Evolutionary conservation across 441 rosid genomes (phyloP).

Genomic region (Aquilaria agallochum): DNA sequence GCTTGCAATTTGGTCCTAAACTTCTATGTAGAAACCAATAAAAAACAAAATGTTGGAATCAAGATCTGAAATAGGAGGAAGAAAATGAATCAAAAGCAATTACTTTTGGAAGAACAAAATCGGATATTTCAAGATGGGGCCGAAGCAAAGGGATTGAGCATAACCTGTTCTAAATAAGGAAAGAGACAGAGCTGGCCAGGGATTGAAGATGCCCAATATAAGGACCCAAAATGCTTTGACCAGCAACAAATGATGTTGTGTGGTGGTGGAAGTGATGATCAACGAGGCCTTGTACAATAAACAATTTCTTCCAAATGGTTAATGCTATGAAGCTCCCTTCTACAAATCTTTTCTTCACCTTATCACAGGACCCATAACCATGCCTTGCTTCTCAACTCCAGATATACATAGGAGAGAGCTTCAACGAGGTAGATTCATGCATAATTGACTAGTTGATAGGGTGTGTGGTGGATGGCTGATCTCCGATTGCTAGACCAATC

Average conservation of each 20-base stretch:
- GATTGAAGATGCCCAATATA: slow-evolving; percentile 52
- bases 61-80: neutral
- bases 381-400: too few relatives aligned
- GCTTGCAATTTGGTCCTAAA: slow-evolving; percentile 32
- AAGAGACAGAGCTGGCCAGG: slow-evolving; percentile 28
- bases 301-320: slow-evolving; percentile 17
- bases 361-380: too few relatives aligned
- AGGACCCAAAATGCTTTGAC: slow-evolving; percentile 72
- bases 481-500: too few relatives aligned
- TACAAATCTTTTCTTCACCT: too few relatives aligned
- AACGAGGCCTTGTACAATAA: slow-evolving; percentile 22
- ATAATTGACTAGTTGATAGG: too few relatives aligned
- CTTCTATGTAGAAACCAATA: slow-evolving; percentile 39
- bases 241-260: slow-evolving; percentile 56
- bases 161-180: slow-evolving; percentile 42
- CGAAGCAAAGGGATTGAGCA: slow-evolving; percentile 47
- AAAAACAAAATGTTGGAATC: neutral
- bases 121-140: slow-evolving; percentile 39
- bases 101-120: neutral
- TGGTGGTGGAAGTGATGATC: slow-evolving; percentile 23
- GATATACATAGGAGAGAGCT: too few relatives aligned
- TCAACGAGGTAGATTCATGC: too few relatives aligned
- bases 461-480: too few relatives aligned
- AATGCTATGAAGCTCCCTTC: too few relatives aligned
- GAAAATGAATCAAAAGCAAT: neutral